These are phyloP conservation scores for Furculomyces boomerangus DNA, from an alignment of 371 early-diverging fungal genomes.

Conservation along the genomic window DNA sequence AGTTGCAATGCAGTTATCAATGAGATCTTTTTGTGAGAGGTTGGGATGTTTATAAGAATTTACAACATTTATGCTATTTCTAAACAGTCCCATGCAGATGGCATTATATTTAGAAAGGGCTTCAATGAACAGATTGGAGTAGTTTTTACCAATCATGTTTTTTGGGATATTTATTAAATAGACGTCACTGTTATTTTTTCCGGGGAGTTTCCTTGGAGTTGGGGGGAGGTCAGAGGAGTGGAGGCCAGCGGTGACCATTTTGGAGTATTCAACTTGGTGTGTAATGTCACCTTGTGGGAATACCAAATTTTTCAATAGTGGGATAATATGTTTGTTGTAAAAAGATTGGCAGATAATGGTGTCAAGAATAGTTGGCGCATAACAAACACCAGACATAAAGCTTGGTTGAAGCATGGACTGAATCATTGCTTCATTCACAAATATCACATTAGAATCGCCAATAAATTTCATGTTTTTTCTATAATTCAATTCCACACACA, in stretches of 20 bases:
- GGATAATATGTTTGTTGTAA: conserved; percentile 32
- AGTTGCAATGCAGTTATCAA: too few species aligned
- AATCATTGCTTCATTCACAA: conserved; percentile 27
- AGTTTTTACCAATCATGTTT: conserved; percentile 17
- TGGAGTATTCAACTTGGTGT: conserved; percentile 15
- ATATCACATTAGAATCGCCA: conserved; percentile 31
- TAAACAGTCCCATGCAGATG: conserved; percentile 33
- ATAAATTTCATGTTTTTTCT: conserved; percentile 49
- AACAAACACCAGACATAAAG: conserved; percentile 45
- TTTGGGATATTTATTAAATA: conserved; percentile 22
- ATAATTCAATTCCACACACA: conserved; percentile 45
- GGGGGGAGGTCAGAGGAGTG: conserved; percentile 3
- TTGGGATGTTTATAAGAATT: too few species aligned
- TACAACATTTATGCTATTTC: conserved; percentile 20
- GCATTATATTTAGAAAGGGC: conserved; percentile 21
- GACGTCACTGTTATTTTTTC: conserved; percentile 11
- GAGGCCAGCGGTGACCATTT: conserved; percentile 13
- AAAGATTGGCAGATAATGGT: conserved; percentile 41
- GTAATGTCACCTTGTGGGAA: conserved; percentile 22
- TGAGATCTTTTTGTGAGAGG: too few species aligned
- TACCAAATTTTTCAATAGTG: conserved; percentile 28
- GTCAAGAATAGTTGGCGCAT: conserved; percentile 39
- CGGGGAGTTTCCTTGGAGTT: conserved; percentile 1
- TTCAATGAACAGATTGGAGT: conserved; percentile 21
- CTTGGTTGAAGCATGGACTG: conserved; percentile 32